Evolutionary conservation across 345 rosid species (phyloP), one percentile per base, ranked within the genome.

Genomic region (Brassica nigra): DNA sequence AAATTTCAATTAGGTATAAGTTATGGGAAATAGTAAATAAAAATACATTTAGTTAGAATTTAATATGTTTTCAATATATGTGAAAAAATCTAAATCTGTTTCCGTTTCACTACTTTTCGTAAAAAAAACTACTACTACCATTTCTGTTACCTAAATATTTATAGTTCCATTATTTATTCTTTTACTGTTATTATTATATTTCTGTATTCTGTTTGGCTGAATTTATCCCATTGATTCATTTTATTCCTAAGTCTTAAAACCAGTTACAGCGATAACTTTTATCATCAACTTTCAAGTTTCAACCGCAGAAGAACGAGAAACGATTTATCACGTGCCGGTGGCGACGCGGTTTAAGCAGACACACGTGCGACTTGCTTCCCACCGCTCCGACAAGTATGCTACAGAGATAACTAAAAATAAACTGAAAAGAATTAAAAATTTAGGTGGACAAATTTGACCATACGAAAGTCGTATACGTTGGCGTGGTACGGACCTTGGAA

Each of bases 341-440:
- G 23, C 62, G 30, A 76, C 76, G 74, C 76, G 42, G 73, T 76
- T 18, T 12, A 31, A 36, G 81, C 78, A 63, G 76, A 87, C 96
- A 91, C 90, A 85, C 89, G 90, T 89, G 89, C 47, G 81, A 78
- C 80, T 81, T 88, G 90, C 79, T 70, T 77, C 90, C 87, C 66
- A 78, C 47, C 76, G 42, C 10, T 52, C 81, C 85, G 66, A 84
- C 88, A 86, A 39, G 12, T 37, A 61, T 14, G 71, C 71, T 18
- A 3, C 6, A 30, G 16, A 61, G 52, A 58, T 8, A 59, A 68
- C 55, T 3, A 49, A 6, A 58, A 23, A 1, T 55, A 28, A 58
- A 3, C 6, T 49, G 18, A 5, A 62, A 30, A 5, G 4, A 62
- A 5, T 52, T 5, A 5, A 33, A 61, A 44, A n/a, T 4, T 8